Conservation (phyloP, 139 green algal genomes). For the Asterochloris sp. region DNA sequence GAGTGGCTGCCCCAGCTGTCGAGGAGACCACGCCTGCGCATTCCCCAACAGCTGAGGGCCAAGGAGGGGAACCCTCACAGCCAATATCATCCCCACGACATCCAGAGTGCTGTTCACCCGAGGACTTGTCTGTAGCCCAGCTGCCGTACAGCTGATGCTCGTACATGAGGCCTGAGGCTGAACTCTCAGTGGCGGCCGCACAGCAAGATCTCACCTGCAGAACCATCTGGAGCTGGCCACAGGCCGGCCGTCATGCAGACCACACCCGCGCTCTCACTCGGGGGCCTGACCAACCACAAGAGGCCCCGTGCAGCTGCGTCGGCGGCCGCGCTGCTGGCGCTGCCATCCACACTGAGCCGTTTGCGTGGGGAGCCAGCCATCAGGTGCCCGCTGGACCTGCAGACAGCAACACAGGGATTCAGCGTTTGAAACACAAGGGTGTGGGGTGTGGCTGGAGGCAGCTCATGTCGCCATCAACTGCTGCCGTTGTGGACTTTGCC, state of each 20-base stretch:
- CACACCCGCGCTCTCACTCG: background rate
- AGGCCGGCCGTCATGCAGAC: conserved; percentile 10
- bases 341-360: background rate
- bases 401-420: too few relatives aligned
- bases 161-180: background rate
- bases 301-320: conserved; percentile 12
- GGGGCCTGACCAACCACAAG: conserved; percentile 5
- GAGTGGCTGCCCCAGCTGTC: too few relatives aligned
- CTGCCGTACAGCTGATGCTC: background rate
- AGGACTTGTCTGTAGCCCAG: too few relatives aligned
- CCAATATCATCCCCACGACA: background rate
- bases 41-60: too few relatives aligned
- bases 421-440: too few relatives aligned
- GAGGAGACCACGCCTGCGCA: too few relatives aligned
- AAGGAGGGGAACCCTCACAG: too few relatives aligned
- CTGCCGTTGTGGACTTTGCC: too few relatives aligned
- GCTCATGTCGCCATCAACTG: background rate
- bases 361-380: background rate
- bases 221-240: conserved; percentile 6
- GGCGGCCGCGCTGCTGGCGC: background rate
- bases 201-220: background rate
- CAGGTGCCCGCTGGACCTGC: too few relatives aligned
- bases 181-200: background rate
- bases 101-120: too few relatives aligned
- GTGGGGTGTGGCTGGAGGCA: conserved; percentile 1